These are phyloP conservation scores for Rusavskia elegans DNA, from an alignment of 495 filamentous ascomycete genomes.

Conservation along the genomic window DNA sequence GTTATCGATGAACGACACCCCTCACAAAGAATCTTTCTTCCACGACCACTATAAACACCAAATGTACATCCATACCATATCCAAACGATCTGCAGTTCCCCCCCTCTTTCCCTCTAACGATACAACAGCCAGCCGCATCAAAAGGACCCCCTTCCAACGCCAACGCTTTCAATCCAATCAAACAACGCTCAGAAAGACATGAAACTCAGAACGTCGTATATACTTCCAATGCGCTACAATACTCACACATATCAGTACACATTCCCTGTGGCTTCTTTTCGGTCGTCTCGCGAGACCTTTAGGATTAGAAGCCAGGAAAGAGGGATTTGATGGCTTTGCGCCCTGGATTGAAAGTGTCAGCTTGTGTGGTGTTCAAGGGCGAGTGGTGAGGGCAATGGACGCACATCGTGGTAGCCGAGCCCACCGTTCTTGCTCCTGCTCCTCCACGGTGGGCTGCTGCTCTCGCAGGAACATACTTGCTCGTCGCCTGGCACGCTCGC, in stretches of 20 bases:
- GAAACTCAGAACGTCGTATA: background rate
- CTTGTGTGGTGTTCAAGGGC: background rate
- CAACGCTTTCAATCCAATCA: background rate
- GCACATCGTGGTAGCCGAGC: conserved; percentile 5
- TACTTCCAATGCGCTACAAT: no score
- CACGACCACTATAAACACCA: no score
- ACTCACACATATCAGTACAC: background rate
- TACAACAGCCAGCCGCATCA: no score
- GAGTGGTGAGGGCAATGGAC: background rate
- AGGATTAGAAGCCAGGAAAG: conserved; percentile 3
- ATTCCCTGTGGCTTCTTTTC: background rate
- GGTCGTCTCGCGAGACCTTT: background rate
- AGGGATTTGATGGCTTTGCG: conserved; percentile 3
- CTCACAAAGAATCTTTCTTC: no score
- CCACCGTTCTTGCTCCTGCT: conserved; percentile 8
- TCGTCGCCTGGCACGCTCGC: conserved; percentile 1
- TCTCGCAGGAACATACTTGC: background rate
- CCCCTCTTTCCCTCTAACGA: no score
- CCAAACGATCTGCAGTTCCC: no score
- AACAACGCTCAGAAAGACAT: background rate
- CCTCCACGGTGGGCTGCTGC: background rate
- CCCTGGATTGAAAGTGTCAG: background rate
- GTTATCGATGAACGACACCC: no score
- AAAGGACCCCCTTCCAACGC: background rate
- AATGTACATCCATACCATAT: no score